A percentile compares a stretch with the other conserved stretches of the same genome.
Evolutionary conservation across 495 filamentous ascomycete genomes (phyloP).

Genomic region (Bacidia rubella): DNA sequence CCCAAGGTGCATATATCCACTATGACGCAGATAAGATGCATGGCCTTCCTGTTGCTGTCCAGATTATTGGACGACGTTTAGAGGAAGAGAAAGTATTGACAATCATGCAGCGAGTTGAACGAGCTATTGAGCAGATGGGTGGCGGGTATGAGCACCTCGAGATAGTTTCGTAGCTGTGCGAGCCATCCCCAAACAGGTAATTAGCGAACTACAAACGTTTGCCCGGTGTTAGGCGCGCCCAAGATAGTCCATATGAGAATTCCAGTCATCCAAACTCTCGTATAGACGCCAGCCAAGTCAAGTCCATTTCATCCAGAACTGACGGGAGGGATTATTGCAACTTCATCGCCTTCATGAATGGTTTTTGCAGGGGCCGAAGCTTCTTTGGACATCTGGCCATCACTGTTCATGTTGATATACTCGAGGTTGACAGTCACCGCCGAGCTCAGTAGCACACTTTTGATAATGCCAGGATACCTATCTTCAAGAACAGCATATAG

Average conservation of each 20-base stretch:
- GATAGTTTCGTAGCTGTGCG: conserved; percentile 36
- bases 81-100: conserved; percentile 89
- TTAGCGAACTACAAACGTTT: too few species aligned
- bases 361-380: conserved; percentile 19
- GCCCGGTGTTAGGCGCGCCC: too few species aligned
- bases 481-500: conserved; percentile 64
- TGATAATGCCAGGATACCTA: conserved; percentile 64
- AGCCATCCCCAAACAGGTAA: too few species aligned
- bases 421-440: conserved; percentile 77
- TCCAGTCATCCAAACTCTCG: too few species aligned
- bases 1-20: conserved; percentile 70
- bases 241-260: too few species aligned
- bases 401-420: conserved; percentile 59
- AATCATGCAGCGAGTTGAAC: conserved; percentile 66
- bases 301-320: conserved; percentile 70
- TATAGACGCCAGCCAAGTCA: too few species aligned
- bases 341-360: conserved; percentile 72
- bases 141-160: conserved; percentile 53
- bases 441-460: conserved; percentile 59
- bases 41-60: conserved; percentile 74
- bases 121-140: conserved; percentile 49
- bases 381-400: not conserved
- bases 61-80: conserved; percentile 71
- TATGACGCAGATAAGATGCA: conserved; percentile 79
- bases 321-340: conserved; percentile 93